These are phyloP conservation scores for Fusarium chuoi DNA, from an alignment of 2,329 filamentous ascomycete genomes.

Conservation along the genomic window DNA sequence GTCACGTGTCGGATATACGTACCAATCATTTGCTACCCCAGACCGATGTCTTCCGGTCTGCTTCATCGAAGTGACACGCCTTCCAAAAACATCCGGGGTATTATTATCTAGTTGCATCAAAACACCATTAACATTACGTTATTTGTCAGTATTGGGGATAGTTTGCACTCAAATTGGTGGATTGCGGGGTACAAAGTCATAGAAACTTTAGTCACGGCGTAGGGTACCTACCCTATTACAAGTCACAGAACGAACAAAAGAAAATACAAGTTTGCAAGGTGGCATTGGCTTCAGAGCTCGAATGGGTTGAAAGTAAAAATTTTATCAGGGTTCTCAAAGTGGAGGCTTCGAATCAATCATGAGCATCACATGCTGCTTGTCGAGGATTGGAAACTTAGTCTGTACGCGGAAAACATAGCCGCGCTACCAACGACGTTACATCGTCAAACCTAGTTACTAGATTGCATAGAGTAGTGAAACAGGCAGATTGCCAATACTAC, in stretches of 20 bases:
- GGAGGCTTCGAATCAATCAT: not conserved
- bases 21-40: conserved; percentile 14
- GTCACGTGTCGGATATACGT: conserved; percentile 24
- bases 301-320: not conserved
- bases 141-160: not conserved
- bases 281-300: not conserved
- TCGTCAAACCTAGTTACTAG: not conserved
- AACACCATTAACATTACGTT: conserved; percentile 10
- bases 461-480: no score
- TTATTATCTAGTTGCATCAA: conserved; percentile 24
- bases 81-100: conserved; percentile 24
- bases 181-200: not conserved
- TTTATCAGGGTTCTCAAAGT: not conserved
- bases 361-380: not conserved
- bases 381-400: rapidly evolving
- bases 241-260: not conserved
- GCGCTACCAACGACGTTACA: not conserved
- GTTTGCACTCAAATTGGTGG: not conserved
- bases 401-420: not conserved
- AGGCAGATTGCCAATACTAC: rapidly evolving
- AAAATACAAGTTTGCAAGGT: not conserved
- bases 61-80: conserved; percentile 20
- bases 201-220: conserved; percentile 11
- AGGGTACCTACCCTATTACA: not conserved
- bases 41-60: conserved; percentile 23